Percentiles rank a stretch among this genome's conserved stretches.
Evolutionary conservation across 139 green algal genomes (phyloP).

Genomic region (Chlorella sp.): DNA sequence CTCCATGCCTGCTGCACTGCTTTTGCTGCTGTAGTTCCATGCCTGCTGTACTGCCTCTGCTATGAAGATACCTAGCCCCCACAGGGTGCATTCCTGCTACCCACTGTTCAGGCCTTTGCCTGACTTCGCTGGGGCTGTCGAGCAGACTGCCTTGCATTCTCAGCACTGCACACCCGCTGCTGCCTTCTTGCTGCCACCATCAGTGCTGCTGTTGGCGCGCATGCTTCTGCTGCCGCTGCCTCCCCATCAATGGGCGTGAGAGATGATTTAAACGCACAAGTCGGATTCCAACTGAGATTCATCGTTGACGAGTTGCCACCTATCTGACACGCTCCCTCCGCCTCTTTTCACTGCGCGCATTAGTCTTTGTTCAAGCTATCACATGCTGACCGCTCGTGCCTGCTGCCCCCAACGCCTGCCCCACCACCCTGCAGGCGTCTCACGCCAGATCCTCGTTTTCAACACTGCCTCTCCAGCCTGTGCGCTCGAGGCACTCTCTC

Average conservation of each 20-base stretch:
- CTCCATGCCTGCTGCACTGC: not conserved
- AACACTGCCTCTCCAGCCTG: too few species aligned
- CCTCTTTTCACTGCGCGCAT: not conserved
- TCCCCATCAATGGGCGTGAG: not conserved
- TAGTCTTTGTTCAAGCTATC: not conserved
- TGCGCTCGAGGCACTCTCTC: too few species aligned
- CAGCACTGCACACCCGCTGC: not conserved
- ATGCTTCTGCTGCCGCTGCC: not conserved
- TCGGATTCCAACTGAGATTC: conserved; percentile 24
- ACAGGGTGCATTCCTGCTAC: not conserved
- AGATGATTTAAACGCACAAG: conserved; percentile 15
- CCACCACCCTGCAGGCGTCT: too few species aligned
- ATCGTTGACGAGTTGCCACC: conserved; percentile 12
- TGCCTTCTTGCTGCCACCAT: too few species aligned
- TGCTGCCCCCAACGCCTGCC: too few species aligned
- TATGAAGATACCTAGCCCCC: not conserved
- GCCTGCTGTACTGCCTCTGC: not conserved
- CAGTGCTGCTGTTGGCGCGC: not conserved
- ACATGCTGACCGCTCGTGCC: too few species aligned
- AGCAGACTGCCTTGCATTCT: not conserved
- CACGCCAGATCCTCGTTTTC: too few species aligned
- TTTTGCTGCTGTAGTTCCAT: not conserved
- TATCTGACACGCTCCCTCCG: conserved; percentile 8
- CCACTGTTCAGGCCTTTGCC: not conserved
- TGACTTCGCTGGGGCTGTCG: too few species aligned